Conservation (phyloP, 1,284 basidiomycete genomes). For the Melanopsichium pennsylvanicum region DNA sequence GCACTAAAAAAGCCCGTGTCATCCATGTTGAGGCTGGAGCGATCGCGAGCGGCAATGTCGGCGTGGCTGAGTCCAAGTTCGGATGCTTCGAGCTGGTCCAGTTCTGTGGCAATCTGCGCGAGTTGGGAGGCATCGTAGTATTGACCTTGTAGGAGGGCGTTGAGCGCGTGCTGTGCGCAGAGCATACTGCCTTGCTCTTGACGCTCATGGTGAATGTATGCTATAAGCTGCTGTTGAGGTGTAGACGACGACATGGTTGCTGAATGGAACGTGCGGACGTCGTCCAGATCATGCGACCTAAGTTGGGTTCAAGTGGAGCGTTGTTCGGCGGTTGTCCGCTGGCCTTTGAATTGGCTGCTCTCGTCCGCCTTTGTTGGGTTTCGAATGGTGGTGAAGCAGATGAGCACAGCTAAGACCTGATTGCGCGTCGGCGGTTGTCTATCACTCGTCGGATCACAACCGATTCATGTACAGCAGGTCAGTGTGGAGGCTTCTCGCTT, state of each 20-base stretch:
- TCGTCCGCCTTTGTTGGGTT: not conserved
- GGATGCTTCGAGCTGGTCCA: slow-evolving; percentile 43
- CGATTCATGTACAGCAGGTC: no score
- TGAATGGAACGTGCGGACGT: not conserved
- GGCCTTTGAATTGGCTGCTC: no score
- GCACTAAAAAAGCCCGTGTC: slow-evolving; percentile 63
- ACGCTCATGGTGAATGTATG: slow-evolving; percentile 55
- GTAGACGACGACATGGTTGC: slow-evolving; percentile 30
- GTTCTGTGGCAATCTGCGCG: slow-evolving; percentile 51
- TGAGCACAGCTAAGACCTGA: not conserved
- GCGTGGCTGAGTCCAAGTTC: slow-evolving; percentile 42
- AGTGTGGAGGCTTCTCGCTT: slow-evolving; percentile 14
- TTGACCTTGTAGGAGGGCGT: slow-evolving; percentile 58
- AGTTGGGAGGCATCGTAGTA: slow-evolving; percentile 62
- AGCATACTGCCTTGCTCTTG: slow-evolving; percentile 64
- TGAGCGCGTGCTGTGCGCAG: slow-evolving; percentile 64
- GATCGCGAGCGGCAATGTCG: slow-evolving; percentile 36
- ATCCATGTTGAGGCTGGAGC: slow-evolving; percentile 57
- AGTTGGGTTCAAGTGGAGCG: no score
- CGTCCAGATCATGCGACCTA: no score
- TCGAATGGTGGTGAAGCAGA: not conserved
- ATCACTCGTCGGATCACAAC: not conserved
- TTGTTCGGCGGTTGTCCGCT: no score
- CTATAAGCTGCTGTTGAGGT: slow-evolving; percentile 48
- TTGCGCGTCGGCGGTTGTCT: slow-evolving; percentile 13